phyloP scores from a whole-genome alignment of 495 filamentous ascomycete species.

The Penicillium egyptiacum region DNA sequence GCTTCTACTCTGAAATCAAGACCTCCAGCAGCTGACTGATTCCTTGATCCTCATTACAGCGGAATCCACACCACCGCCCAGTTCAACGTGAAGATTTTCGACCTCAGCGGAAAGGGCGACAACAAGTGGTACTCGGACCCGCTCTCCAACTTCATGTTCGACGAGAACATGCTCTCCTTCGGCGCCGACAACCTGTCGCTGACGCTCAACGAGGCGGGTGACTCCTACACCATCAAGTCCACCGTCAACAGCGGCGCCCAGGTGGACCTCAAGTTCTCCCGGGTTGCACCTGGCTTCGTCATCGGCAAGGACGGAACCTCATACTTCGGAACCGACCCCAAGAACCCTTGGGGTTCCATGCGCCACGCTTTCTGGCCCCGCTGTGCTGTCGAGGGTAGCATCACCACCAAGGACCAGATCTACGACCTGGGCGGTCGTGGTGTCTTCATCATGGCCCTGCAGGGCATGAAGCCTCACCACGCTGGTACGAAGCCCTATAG shows the following conservation, averaged over 20 bases:
- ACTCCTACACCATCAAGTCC: constrained; percentile 80
- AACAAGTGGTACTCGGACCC: constrained; percentile 78
- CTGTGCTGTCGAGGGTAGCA: constrained; percentile 73
- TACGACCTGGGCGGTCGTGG: constrained; percentile 78
- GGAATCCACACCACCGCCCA: constrained; percentile 87
- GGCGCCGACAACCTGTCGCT: constrained; percentile 80
- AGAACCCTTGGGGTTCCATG: constrained; percentile 89
- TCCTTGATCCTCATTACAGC: constrained; percentile 42
- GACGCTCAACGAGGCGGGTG: constrained; percentile 79
- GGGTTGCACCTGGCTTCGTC: constrained; percentile 75
- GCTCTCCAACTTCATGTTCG: constrained; percentile 75
- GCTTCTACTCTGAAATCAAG: constrained; percentile 1
- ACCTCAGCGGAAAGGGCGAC: constrained; percentile 62
- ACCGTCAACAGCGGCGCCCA: constrained; percentile 70
- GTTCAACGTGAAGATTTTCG: constrained; percentile 90
- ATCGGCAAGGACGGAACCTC: constrained; percentile 84
- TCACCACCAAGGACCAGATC: constrained; percentile 80
- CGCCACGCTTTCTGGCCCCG: constrained; percentile 91
- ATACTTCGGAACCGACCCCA: constrained; percentile 78
- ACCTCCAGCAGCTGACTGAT: background rate
- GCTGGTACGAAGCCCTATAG: constrained; percentile 56
- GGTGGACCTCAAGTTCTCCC: constrained; percentile 80
- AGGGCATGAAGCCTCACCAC: constrained; percentile 99
- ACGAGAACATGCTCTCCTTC: constrained; percentile 77
- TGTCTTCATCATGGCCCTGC: constrained; percentile 77